Conservation (phyloP, 2,329 filamentous ascomycete genomes). For the Xylaria sp. region DNA sequence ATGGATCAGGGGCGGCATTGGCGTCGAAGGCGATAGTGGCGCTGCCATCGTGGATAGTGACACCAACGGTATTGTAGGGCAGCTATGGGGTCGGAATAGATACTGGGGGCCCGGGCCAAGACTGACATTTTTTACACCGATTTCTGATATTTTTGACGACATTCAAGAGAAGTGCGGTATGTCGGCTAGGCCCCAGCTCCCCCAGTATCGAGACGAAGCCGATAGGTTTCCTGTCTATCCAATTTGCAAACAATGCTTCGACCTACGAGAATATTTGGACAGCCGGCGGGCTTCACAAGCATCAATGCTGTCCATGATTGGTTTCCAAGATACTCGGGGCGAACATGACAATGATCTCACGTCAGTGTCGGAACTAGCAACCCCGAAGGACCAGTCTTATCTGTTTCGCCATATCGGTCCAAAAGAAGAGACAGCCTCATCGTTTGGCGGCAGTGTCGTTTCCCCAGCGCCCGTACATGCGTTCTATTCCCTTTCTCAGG, state of each 20-base stretch:
- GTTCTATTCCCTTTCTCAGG: slow-evolving; percentile 43
- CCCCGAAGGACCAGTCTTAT: slow-evolving; percentile 51
- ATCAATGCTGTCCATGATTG: slow-evolving; percentile 57
- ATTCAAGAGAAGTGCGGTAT: slow-evolving; percentile 57
- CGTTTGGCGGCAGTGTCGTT: slow-evolving; percentile 46
- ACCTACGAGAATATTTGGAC: slow-evolving; percentile 53
- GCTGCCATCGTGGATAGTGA: slow-evolving; percentile 56
- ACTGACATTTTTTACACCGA: slow-evolving; percentile 56
- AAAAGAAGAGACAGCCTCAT: slow-evolving; percentile 51
- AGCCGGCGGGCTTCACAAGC: slow-evolving; percentile 55
- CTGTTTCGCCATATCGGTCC: slow-evolving; percentile 49
- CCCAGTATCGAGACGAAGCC: slow-evolving; percentile 54
- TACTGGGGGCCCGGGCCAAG: slow-evolving; percentile 56
- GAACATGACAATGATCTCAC: slow-evolving; percentile 53
- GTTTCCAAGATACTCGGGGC: slow-evolving; percentile 41
- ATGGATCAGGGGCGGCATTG: slow-evolving; percentile 59
- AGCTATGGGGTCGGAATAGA: slow-evolving; percentile 57
- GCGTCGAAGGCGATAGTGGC: slow-evolving; percentile 57
- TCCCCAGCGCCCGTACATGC: slow-evolving; percentile 44
- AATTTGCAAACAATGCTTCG: slow-evolving; percentile 55
- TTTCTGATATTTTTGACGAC: slow-evolving; percentile 57
- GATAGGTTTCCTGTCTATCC: slow-evolving; percentile 55
- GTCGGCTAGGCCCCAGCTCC: slow-evolving; percentile 53
- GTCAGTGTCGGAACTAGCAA: slow-evolving; percentile 56
- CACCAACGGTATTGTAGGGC: slow-evolving; percentile 53